phyloP scores from a whole-genome alignment of 2,329 filamentous ascomycete genomes.

The Diaporthe nobilis region DNA sequence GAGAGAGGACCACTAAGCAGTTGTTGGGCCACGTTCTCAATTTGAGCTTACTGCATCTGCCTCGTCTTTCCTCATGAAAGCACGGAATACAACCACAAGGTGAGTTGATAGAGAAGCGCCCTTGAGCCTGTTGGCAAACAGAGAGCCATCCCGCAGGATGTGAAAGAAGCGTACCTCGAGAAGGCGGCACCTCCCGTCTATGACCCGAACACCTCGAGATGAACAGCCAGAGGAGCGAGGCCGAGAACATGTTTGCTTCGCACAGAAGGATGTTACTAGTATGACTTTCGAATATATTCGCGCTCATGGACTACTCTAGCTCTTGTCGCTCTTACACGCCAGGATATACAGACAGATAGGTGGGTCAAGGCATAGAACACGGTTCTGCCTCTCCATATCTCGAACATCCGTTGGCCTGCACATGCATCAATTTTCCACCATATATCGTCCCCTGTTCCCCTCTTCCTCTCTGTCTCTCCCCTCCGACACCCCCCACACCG shows the following conservation, averaged over 20 bases:
- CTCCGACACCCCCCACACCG: not conserved
- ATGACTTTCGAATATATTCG: constrained; percentile 11
- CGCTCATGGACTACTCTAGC: constrained; percentile 25
- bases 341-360: constrained; percentile 26
- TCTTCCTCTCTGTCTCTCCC: not conserved
- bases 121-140: not conserved
- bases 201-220: not conserved
- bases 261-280: not conserved
- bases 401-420: not conserved
- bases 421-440: constrained; percentile 3
- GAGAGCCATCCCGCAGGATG: not conserved
- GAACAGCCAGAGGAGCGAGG: not conserved
- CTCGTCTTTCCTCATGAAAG: not conserved
- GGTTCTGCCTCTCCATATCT: not conserved
- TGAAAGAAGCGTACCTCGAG: not conserved
- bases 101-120: not conserved
- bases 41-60: not conserved
- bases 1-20: no score
- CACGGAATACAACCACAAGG: not conserved
- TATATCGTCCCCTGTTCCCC: not conserved
- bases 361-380: constrained; percentile 17
- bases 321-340: constrained; percentile 15
- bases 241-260: not conserved
- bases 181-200: not conserved
- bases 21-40: not conserved